Evolutionary conservation across 2,329 filamentous ascomycete genomes (phyloP).

Genomic region (Dothideomycetes sp.): DNA sequence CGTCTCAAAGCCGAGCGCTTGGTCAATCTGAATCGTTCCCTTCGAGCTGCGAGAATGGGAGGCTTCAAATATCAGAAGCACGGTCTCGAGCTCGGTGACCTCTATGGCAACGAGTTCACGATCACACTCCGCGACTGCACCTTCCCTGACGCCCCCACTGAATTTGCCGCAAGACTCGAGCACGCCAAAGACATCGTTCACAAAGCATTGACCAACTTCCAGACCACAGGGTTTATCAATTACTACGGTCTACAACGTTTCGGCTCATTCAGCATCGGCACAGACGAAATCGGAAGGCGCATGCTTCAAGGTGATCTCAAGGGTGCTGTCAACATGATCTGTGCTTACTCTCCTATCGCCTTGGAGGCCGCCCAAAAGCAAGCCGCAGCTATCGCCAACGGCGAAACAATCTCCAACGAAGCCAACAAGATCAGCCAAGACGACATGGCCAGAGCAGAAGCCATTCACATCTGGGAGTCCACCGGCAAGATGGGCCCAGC

Average conservation of each 20-base stretch:
- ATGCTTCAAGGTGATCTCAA: conserved; percentile 75
- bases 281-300: conserved; percentile 72
- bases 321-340: conserved; percentile 65
- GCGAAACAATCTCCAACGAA: conserved; percentile 6
- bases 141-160: conserved; percentile 37
- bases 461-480: conserved; percentile 62
- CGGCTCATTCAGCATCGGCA: conserved; percentile 76
- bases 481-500: conserved; percentile 42
- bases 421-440: conserved; percentile 54
- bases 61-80: conserved; percentile 68
- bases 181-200: conserved; percentile 42
- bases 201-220: conserved; percentile 54
- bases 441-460: conserved; percentile 67
- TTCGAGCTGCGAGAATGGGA: conserved; percentile 49
- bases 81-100: conserved; percentile 69
- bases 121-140: conserved; percentile 82
- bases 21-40: conserved; percentile 47
- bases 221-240: conserved; percentile 78
- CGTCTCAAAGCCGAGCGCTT: conserved; percentile 53
- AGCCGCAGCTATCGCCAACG: conserved; percentile 12
- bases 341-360: conserved; percentile 58
- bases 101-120: conserved; percentile 82
- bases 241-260: conserved; percentile 98
- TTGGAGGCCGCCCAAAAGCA: conserved; percentile 42
- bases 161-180: conserved; percentile 19